A percentile compares a stretch with the other conserved stretches of the same genome.
phyloP scores from a whole-genome alignment of 1,284 basidiomycete genomes.

The Ceratobasidium papillatum region DNA sequence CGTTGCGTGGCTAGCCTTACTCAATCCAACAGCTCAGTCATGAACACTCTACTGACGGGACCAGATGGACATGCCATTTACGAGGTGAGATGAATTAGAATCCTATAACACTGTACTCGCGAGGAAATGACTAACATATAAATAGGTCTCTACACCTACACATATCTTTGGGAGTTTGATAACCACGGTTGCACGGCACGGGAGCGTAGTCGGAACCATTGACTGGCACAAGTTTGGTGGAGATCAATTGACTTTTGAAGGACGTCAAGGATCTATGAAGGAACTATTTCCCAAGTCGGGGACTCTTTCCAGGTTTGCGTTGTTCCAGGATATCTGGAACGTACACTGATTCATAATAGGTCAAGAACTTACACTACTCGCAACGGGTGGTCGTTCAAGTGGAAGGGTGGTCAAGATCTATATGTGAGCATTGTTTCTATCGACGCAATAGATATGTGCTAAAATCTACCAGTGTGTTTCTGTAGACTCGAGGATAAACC shows the following conservation, averaged over 20 bases:
- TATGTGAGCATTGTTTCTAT: constrained; percentile 1
- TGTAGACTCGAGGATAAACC: constrained; percentile 1
- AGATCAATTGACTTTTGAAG: not conserved
- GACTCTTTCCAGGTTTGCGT: not conserved
- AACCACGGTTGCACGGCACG: not conserved
- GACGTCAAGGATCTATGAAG: not conserved
- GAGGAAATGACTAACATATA: not conserved
- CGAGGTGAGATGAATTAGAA: too few species aligned
- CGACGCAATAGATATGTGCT: not conserved
- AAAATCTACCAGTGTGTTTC: constrained; percentile 14
- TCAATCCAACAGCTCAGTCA: not conserved
- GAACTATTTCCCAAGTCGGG: not conserved
- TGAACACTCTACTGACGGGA: not conserved
- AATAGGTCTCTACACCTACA: not conserved
- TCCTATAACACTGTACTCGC: too few species aligned
- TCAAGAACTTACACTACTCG: constrained; percentile 2
- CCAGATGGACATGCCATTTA: constrained; percentile 4
- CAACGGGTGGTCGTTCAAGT: constrained; percentile 13
- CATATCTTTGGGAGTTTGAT: not conserved
- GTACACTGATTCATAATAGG: not conserved
- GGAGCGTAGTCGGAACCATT: not conserved
- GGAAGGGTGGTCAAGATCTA: constrained; percentile 7
- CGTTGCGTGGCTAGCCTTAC: not conserved
- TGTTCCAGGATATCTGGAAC: not conserved
- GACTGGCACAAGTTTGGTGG: constrained; percentile 1